phyloP scores from a whole-genome alignment of 495 filamentous ascomycete genomes.

The Parachaetomium inaequale region DNA sequence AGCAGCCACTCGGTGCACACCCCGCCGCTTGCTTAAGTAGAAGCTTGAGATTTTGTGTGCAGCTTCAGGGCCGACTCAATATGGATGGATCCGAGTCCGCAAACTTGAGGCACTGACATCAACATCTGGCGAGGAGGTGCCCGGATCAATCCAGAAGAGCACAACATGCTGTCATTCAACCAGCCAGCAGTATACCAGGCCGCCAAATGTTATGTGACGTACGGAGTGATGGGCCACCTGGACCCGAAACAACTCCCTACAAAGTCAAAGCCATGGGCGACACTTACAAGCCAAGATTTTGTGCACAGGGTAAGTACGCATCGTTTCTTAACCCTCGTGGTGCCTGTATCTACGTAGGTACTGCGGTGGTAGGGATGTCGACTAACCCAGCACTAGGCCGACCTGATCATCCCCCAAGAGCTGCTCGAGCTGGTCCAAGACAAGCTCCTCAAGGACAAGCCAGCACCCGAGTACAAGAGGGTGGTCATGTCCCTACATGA shows the following conservation, averaged over 20 bases:
- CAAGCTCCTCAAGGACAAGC: slow-evolving; percentile 45
- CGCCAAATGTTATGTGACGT: slow-evolving; percentile 71
- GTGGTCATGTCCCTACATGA: slow-evolving; percentile 72
- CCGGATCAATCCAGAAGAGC: too few relatives aligned
- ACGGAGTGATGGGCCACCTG: slow-evolving; percentile 60
- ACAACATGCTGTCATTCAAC: slow-evolving; percentile 57
- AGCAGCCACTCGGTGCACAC: background rate
- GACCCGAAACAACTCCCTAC: slow-evolving; percentile 66
- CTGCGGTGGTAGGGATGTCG: too few relatives aligned
- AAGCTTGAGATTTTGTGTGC: background rate
- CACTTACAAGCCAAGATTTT: slow-evolving; percentile 64
- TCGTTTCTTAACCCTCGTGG: background rate
- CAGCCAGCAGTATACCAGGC: slow-evolving; percentile 54
- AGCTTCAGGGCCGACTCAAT: background rate
- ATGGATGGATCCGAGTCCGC: background rate
- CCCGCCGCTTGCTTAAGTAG: background rate
- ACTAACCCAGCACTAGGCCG: slow-evolving; percentile 50
- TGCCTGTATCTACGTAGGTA: too few relatives aligned
- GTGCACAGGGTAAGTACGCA: slow-evolving; percentile 64
- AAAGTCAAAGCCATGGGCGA: slow-evolving; percentile 70
- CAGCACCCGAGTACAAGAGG: slow-evolving; percentile 55
- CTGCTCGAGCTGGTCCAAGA: slow-evolving; percentile 54
- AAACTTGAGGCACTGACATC: background rate
- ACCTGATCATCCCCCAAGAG: slow-evolving; percentile 71
- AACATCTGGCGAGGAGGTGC: background rate